phyloP scores from a whole-genome alignment of 176 grass and related monocot species.

The Carex parvula region DNA sequence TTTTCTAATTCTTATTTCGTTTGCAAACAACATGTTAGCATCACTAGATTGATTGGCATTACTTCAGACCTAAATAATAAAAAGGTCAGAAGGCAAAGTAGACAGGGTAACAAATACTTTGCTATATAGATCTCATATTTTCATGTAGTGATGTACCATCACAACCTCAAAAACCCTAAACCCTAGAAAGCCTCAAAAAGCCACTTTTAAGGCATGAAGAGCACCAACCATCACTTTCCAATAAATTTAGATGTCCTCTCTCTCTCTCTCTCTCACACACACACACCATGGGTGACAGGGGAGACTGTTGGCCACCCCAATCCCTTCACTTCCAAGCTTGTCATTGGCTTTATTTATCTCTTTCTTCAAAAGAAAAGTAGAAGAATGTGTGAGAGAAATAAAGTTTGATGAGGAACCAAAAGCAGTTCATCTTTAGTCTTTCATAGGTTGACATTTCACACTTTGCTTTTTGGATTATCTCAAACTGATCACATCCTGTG shows the following conservation, averaged over 20 bases:
- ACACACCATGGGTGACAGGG: conserved; percentile 52
- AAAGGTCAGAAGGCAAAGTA: not conserved
- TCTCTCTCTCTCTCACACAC: conserved; percentile 22
- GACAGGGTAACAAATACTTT: not conserved
- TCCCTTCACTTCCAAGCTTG: conserved; percentile 98
- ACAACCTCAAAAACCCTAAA: conserved; percentile 52
- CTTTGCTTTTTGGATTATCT: conserved; percentile 47
- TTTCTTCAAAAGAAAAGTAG: conserved; percentile 35
- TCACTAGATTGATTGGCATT: not conserved
- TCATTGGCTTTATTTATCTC: conserved; percentile 61
- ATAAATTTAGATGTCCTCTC: conserved; percentile 33
- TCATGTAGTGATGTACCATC: conserved; percentile 47
- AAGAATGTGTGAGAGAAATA: conserved; percentile 33
- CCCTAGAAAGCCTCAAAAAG: conserved; percentile 55
- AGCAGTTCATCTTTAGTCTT: conserved; percentile 47
- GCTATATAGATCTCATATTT: conserved; percentile 9
- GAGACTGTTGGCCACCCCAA: conserved; percentile 67
- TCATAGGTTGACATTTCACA: conserved; percentile 74
- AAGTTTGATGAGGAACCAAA: conserved; percentile 26
- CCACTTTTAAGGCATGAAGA: conserved; percentile 84
- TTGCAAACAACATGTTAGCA: not conserved
- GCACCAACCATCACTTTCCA: conserved; percentile 65
- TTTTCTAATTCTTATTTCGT: not conserved
- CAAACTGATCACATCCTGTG: conserved; percentile 30
- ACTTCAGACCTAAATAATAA: not conserved